Base-by-base conservation (phyloP, 2,329 filamentous ascomycete genomes). In the Colletotrichum karsti region DNA sequence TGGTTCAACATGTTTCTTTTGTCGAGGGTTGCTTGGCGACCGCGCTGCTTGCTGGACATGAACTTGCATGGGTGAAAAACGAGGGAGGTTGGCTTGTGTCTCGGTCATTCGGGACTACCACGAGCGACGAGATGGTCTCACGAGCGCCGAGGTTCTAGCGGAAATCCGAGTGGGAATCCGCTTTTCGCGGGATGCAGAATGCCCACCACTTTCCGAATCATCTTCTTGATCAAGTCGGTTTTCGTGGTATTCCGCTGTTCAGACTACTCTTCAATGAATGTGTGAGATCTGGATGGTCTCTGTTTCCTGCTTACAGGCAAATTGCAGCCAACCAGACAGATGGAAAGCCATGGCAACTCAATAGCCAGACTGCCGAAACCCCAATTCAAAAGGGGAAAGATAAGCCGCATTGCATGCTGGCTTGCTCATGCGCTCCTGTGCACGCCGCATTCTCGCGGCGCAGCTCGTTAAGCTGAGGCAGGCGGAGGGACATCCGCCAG, bases 71-170 rank as follows among this genome's bases (percentile, higher is more conserved):
- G 7, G n/a, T n/a, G 8, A 30, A 12, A 33, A 57, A 57, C 24
- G 33, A 26, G 37, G 28, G 3, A 24, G 5, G 26, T 10, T 53
- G 35, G 20, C 51, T 28, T 35, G 44, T 7, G n/a, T 37, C 48
- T 59, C 60, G 60, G 65, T 37, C 18, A 41, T 64, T 65, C 53
- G 65, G 60, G 65, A 48, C n/a, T 20, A 24, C 60, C 60, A 53
- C 7, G 12, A 42, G 60, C 65, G 65, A 67, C n/a, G n/a, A 51
- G 15, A 37, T 20, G 15, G 26, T 53, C 46, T 50, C 26, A 33
- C 37, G 39, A 20, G 39, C 39, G 56, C 60, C 65, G 64, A 67
- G 60, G 44, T 48, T 33, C 18, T 39, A 18, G 39, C 46, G 44
- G 51, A 58, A 46, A 28, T 64, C 53, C 53, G 44, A 58, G 22